Evolutionary conservation across 306 rosid genomes (phyloP).

Genomic region (Quercus robur): DNA sequence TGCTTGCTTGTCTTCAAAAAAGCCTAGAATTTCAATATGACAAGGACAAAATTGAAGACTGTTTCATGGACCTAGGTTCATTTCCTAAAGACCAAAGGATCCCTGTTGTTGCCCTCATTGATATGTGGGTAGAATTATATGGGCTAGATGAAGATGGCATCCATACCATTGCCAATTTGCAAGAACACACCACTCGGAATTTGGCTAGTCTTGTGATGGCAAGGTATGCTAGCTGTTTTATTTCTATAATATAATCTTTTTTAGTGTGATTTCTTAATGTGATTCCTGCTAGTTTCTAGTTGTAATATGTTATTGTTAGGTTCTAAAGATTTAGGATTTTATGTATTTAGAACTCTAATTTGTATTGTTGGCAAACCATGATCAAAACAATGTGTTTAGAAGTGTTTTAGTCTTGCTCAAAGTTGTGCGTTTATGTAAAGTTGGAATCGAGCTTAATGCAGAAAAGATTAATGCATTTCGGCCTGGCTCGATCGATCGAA

Average conservation of each 20-base stretch:
- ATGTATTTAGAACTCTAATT: too few relatives aligned
- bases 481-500: too few relatives aligned
- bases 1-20: constrained; percentile 41
- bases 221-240: constrained; percentile 16
- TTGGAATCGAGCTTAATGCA: too few relatives aligned
- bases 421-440: too few relatives aligned
- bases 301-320: too few relatives aligned
- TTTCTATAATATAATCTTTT: not conserved
- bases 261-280: not conserved
- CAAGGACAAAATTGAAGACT: constrained; percentile 28
- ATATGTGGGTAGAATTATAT: constrained; percentile 26
- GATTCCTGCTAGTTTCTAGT: not conserved
- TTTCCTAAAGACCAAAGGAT: constrained; percentile 36
- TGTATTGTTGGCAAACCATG: too few relatives aligned
- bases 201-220: constrained; percentile 20
- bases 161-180: constrained; percentile 8
- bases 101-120: constrained; percentile 21
- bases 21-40: constrained; percentile 36
- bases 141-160: constrained; percentile 7
- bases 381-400: too few relatives aligned
- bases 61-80: constrained; percentile 51
- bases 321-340: too few relatives aligned
- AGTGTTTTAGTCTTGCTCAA: too few relatives aligned
- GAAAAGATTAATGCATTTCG: too few relatives aligned
- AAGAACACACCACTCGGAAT: not conserved